Evolutionary conservation across 2,329 filamentous ascomycete species (phyloP).

Genomic region (Incumbomyces delicatus): DNA sequence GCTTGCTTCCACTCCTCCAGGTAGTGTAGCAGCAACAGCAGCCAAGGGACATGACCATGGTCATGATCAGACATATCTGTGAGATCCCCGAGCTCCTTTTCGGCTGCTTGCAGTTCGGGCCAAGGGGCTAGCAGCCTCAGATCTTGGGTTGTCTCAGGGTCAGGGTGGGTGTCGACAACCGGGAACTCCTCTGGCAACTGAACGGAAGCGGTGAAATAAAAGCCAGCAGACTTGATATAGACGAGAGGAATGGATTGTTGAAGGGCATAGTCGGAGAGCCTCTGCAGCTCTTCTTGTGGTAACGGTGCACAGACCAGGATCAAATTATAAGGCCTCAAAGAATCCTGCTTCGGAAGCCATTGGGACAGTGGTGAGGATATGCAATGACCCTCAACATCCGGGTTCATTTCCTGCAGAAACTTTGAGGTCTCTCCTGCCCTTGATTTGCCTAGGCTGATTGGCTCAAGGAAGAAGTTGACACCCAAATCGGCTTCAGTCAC

Average conservation of each 20-base stretch:
- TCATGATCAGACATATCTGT: slow-evolving; percentile 64
- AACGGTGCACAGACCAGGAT: slow-evolving; percentile 54
- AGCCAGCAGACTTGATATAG: slow-evolving; percentile 79
- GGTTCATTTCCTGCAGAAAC: slow-evolving; percentile 77
- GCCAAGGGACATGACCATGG: slow-evolving; percentile 84
- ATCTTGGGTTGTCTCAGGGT: slow-evolving; percentile 73
- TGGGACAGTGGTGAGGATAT: slow-evolving; percentile 36
- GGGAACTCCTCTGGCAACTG: slow-evolving; percentile 70
- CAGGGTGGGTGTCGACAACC: slow-evolving; percentile 91
- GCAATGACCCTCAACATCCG: slow-evolving; percentile 74
- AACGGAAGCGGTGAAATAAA: slow-evolving; percentile 82
- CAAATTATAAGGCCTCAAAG: slow-evolving; percentile 44
- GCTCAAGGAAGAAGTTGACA: slow-evolving; percentile 92
- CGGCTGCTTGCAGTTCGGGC: slow-evolving; percentile 65
- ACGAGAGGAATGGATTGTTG: slow-evolving; percentile 62
- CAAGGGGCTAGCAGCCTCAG: slow-evolving; percentile 76
- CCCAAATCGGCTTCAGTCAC: slow-evolving; percentile 80
- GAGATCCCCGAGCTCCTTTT: slow-evolving; percentile 54
- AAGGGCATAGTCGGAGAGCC: slow-evolving; percentile 41
- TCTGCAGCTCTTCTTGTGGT: slow-evolving; percentile 40
- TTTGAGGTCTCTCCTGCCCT: slow-evolving; percentile 70
- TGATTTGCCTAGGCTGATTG: slow-evolving; percentile 62
- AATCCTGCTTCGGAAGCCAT: slow-evolving; percentile 29
- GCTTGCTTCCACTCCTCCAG: slow-evolving; percentile 67
- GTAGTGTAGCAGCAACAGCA: slow-evolving; percentile 72